Evolutionary conservation across 768 basidiomycete genomes (phyloP).

Genomic region (Naganishia friedmannii): DNA sequence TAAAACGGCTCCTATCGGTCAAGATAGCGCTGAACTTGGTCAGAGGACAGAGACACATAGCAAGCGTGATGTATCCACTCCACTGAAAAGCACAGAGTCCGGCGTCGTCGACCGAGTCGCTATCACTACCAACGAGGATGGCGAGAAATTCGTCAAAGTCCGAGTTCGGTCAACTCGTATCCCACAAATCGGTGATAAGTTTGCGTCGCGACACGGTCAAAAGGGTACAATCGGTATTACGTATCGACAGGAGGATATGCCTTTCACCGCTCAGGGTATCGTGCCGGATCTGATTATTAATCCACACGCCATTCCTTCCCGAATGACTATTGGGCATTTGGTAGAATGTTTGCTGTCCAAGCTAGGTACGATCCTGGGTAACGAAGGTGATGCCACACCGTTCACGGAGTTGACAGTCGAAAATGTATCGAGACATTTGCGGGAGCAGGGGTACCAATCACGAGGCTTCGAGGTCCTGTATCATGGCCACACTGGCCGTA

Average conservation of each 20-base stretch:
- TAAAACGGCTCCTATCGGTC: conserved; percentile 94
- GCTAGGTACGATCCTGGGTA: conserved; percentile 90
- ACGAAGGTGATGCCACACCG: conserved; percentile 97
- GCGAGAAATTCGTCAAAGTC: conserved; percentile 97
- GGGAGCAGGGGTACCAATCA: conserved; percentile 88
- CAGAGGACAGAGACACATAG: conserved; percentile 91
- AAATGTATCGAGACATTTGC: conserved; percentile 86
- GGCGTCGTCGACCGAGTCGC: conserved; percentile 97
- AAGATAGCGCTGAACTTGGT: conserved; percentile 94
- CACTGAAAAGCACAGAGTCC: conserved; percentile 94
- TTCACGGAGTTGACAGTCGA: conserved; percentile 98
- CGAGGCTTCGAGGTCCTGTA: conserved; percentile 98
- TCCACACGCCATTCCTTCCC: conserved; percentile 98
- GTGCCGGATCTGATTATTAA: conserved; percentile 98
- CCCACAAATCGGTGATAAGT: conserved; percentile 98
- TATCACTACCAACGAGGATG: conserved; percentile 92
- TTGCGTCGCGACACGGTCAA: conserved; percentile 98
- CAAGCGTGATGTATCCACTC: conserved; percentile 92
- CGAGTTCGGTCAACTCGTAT: conserved; percentile 92
- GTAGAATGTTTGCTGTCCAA: conserved; percentile 97
- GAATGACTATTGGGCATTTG: conserved; percentile 99
- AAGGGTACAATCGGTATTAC: conserved; percentile 99
- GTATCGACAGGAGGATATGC: conserved; percentile 99
- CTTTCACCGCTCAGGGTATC: conserved; percentile 94
- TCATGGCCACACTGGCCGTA: conserved; percentile 96